Conservation (phyloP, 306 rosid genomes). For the Cicer judaicum region DNA sequence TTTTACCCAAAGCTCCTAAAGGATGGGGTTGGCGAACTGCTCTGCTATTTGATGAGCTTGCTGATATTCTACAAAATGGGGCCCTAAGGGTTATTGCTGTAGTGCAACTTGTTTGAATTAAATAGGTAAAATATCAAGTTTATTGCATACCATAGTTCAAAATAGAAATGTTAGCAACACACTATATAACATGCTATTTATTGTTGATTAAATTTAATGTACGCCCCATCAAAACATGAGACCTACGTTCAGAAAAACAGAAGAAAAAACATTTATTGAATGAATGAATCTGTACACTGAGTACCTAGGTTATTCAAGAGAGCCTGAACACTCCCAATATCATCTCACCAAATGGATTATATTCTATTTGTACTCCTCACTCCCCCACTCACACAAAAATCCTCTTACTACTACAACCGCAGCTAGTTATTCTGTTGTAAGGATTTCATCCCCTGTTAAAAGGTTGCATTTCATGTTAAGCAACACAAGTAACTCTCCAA, state of each 20-base stretch:
- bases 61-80: constrained; percentile 91
- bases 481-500: not conserved
- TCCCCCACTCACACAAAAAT: not conserved
- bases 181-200: not conserved
- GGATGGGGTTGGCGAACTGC: constrained; percentile 99
- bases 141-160: not conserved
- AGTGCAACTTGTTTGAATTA: constrained; percentile 79
- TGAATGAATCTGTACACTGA: not conserved
- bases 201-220: not conserved
- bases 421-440: not conserved
- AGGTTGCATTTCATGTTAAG: not conserved
- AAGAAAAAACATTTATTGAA: not conserved
- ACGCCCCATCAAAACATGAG: not conserved
- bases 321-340: not conserved
- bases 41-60: constrained; percentile 82
- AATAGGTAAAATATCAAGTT: constrained; percentile 31
- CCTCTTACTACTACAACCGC: not conserved
- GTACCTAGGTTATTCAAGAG: not conserved
- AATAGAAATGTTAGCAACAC: not conserved
- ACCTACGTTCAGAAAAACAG: not conserved
- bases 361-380: not conserved
- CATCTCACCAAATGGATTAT: not conserved
- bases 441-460: not conserved
- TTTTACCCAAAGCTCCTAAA: constrained; percentile 94
- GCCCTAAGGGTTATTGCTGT: constrained; percentile 86